A percentile compares a stretch with the other conserved stretches of the same genome.
Evolutionary conservation across 1,139 yeast genomes (phyloP).

Genomic region (Debaryomyces sp.): DNA sequence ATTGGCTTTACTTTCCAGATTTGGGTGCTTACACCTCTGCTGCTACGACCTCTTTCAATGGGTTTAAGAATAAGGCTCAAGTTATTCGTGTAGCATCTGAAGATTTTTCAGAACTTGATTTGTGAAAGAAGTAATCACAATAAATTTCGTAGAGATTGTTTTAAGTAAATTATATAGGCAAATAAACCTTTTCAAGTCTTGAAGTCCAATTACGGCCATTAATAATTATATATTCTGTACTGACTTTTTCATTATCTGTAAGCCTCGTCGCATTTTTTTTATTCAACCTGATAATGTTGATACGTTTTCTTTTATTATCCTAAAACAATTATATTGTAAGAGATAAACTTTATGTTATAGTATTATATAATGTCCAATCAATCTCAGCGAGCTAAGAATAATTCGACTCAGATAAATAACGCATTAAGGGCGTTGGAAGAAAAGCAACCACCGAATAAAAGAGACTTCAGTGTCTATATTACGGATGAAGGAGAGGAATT

Average conservation of each 20-base stretch:
- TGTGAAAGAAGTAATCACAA: neutral
- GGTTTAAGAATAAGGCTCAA: conserved; percentile 67
- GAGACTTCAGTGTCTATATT: conserved; percentile 58
- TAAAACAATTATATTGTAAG: neutral
- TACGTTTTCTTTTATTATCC: conserved; percentile 1
- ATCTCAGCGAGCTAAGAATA: conserved; percentile 23
- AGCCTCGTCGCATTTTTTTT: conserved; percentile 4
- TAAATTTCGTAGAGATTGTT: neutral
- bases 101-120: conserved; percentile 8
- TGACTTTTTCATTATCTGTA: neutral
- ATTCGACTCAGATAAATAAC: conserved; percentile 66
- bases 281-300: neutral
- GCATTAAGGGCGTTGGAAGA: conserved; percentile 76
- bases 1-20: conserved; percentile 85
- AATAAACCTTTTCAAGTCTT: neutral
- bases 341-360: neutral
- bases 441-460: conserved; percentile 33
- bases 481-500: conserved; percentile 71
- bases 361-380: conserved; percentile 6
- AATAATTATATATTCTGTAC: neutral
- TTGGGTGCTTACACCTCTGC: conserved; percentile 95
- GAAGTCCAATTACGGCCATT: neutral
- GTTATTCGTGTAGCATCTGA: conserved; percentile 64
- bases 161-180: neutral
- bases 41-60: conserved; percentile 88